Conservation (phyloP, 2,329 filamentous ascomycete genomes). For the Grosmannia clavigera region DNA sequence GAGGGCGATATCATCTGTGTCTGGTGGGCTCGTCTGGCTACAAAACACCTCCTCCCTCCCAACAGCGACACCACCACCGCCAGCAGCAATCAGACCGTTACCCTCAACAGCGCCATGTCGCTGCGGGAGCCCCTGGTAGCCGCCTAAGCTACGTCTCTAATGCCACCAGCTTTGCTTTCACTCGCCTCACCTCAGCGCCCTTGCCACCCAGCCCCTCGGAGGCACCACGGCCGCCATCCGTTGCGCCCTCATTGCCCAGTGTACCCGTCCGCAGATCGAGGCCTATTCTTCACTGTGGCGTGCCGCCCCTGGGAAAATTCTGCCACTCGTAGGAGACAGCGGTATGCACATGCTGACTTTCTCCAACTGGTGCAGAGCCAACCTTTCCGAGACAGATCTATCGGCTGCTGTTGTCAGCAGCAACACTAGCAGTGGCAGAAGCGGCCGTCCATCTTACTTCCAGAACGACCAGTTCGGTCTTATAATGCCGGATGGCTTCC, state of each 20-base stretch:
- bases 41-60: slow-evolving; percentile 11
- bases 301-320: slow-evolving; percentile 11
- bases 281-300: slow-evolving; percentile 20
- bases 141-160: slow-evolving; percentile 18
- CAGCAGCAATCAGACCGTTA: slow-evolving; percentile 15
- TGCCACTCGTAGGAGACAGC: slow-evolving; percentile 19
- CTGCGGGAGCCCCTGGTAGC: slow-evolving; percentile 14
- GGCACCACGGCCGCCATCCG: slow-evolving; percentile 17
- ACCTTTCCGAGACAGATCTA: slow-evolving; percentile 15
- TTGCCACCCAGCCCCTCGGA: slow-evolving; percentile 19
- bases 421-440: background rate
- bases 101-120: slow-evolving; percentile 22
- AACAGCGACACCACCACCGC: background rate
- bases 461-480: slow-evolving; percentile 16
- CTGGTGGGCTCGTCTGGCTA: slow-evolving; percentile 22
- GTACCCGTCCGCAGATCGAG: slow-evolving; percentile 22
- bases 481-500: slow-evolving; percentile 16
- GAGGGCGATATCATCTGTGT: slow-evolving; percentile 23
- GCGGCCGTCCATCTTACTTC: slow-evolving; percentile 13
- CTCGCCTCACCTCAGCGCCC: slow-evolving; percentile 12
- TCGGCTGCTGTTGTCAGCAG: slow-evolving; percentile 12
- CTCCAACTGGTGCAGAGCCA: slow-evolving; percentile 6
- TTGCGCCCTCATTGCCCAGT: slow-evolving; percentile 18
- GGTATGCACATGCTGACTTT: slow-evolving; percentile 19
- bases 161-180: slow-evolving; percentile 16